Evolutionary conservation across 345 rosid species (phyloP), one percentile per base, ranked within the genome.

Genomic region (Laguncularia racemosa): DNA sequence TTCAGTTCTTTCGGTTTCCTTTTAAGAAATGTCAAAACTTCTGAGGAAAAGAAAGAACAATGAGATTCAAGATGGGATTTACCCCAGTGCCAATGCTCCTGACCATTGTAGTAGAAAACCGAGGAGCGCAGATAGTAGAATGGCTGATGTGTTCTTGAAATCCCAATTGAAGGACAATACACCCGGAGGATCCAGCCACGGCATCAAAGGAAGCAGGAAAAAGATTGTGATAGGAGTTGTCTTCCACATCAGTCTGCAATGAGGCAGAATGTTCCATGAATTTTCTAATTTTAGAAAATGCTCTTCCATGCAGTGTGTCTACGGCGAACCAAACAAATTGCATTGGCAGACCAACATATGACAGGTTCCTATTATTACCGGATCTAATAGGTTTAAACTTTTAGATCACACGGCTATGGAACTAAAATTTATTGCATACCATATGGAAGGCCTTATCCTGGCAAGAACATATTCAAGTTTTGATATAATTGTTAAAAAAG

Each of bases 31-130:
- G 40, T 9, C 40, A 33, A 2, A 6, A 26, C 28, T 26, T 26
- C 6, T 26, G 50, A 13, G 6, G 65, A 13, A 0, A 50, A n/a
- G 0, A n/a, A 20, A 45, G 53, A 45, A 38, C 26, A 16, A 18
- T n/a, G n/a, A 13, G 13, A 47, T 5, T 16, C 17, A 46, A 21
- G 16, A 50, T 18, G 23, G 6, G 47, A 55, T 61, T 48, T 61
- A 93, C 97, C 99, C 96, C 12, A 93, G 85, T 47, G 97, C 97
- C 60, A 93, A 78, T 57, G 97, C 97, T 18, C 97, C 99, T 7
- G 97, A 93, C 97, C 96, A 85, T 46, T 93, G 99, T 13, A 93
- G 85, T 49, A 89, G 90, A 61, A 93, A 93, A 26, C 99, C 99
- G 12, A 93, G 83, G 47, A 85, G 74, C 60, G 98, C 98, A 19